A percentile compares a stretch with the other conserved stretches of the same genome.
These are phyloP conservation scores for Hortiboletus flavorubellus DNA, from an alignment of 768 basidiomycete species.

Conservation along the genomic window DNA sequence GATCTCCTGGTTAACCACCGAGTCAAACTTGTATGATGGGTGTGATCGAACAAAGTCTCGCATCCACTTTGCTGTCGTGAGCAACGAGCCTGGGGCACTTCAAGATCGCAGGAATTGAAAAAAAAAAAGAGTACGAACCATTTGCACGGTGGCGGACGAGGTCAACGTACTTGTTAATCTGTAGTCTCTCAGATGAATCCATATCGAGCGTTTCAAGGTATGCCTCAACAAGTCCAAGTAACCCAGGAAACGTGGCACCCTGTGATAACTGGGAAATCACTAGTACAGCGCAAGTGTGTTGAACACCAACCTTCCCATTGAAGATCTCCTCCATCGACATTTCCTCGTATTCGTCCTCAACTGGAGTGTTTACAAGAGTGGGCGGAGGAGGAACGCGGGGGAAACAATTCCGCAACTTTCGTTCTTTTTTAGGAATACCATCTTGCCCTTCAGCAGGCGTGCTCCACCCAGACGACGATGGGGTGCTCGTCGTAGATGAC, in stretches of 20 bases:
- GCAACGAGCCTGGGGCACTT: slow-evolving; percentile 55
- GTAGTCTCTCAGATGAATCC: slow-evolving; percentile 51
- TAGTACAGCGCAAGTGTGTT: neutral
- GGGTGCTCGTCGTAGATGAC: slow-evolving; percentile 37
- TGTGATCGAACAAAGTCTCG: slow-evolving; percentile 88
- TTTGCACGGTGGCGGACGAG: slow-evolving; percentile 75
- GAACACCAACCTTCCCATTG: slow-evolving; percentile 72
- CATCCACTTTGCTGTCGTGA: slow-evolving; percentile 92
- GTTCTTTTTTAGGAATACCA: slow-evolving; percentile 48
- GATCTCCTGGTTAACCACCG: slow-evolving; percentile 86
- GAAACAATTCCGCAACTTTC: slow-evolving; percentile 71
- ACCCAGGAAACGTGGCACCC: slow-evolving; percentile 69
- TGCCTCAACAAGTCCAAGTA: slow-evolving; percentile 74
- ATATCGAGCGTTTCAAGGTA: slow-evolving; percentile 88
- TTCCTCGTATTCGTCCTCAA: slow-evolving; percentile 86
- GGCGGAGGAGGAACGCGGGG: slow-evolving; percentile 47
- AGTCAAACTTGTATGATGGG: slow-evolving; percentile 89
- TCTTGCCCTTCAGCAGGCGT: slow-evolving; percentile 35
- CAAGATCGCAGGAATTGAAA: slow-evolving; percentile 1
- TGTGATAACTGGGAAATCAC: slow-evolving; percentile 28
- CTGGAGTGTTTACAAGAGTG: slow-evolving; percentile 47
- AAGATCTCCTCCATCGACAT: slow-evolving; percentile 93
- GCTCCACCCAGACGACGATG: slow-evolving; percentile 43
- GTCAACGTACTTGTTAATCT: slow-evolving; percentile 75
- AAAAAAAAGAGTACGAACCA: slow-evolving; percentile 46